Evolutionary conservation across 768 basidiomycete genomes (phyloP).

Genomic region (Ramaria rubella): DNA sequence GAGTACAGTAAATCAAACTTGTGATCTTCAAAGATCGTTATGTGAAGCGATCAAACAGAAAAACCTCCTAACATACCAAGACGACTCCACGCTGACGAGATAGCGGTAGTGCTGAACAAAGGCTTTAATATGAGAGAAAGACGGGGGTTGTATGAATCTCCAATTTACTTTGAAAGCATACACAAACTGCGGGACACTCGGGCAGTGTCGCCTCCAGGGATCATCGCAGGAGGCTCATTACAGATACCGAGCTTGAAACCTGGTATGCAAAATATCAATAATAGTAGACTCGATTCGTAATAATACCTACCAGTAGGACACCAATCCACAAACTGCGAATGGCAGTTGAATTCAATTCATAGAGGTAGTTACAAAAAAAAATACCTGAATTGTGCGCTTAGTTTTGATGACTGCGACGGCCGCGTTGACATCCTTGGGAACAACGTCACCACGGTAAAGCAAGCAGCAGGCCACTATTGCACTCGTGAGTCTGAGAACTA

Average conservation of each 20-base stretch:
- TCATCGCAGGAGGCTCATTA: conserved; percentile 69
- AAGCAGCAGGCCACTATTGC: conserved; percentile 57
- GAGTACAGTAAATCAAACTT: conserved; percentile 78
- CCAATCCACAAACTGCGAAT: conserved; percentile 57
- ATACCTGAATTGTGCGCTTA: conserved; percentile 60
- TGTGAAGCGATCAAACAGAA: not conserved
- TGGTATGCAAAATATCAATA: not conserved
- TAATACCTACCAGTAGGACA: conserved; percentile 51
- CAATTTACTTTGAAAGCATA: conserved; percentile 58
- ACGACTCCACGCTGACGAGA: conserved; percentile 68
- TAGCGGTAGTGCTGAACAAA: conserved; percentile 44
- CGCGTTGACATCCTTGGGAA: conserved; percentile 72
- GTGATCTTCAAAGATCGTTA: conserved; percentile 40
- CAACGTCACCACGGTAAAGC: conserved; percentile 71
- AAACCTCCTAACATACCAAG: conserved; percentile 26
- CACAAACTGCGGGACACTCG: conserved; percentile 70
- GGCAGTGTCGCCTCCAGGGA: conserved; percentile 71
- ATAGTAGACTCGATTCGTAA: conserved; percentile 16
- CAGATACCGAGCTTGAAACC: conserved; percentile 57
- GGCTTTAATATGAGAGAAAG: too few relatives aligned
- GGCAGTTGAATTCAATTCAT: not conserved
- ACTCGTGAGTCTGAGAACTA: too few relatives aligned
- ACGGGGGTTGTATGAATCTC: too few relatives aligned
- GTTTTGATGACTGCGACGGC: conserved; percentile 72
- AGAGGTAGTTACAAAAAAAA: not conserved